Conservation (phyloP, 2,329 filamentous ascomycete species). For the Xylaria multiplex region DNA sequence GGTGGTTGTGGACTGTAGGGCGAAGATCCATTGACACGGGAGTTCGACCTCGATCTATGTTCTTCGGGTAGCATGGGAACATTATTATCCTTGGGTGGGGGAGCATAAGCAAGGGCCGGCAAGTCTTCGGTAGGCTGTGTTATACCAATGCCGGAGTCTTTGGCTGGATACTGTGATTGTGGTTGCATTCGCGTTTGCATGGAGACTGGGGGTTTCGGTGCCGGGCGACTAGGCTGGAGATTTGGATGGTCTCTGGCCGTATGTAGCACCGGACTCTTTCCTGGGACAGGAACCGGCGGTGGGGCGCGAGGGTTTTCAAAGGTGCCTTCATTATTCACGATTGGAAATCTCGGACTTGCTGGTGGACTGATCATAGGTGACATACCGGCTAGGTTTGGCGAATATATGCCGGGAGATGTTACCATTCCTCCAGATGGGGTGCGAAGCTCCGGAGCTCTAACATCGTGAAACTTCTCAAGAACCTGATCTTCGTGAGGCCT, state of each 20-base stretch:
- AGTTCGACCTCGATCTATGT: constrained; percentile 75
- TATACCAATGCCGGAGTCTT: constrained; percentile 72
- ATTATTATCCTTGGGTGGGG: constrained; percentile 61
- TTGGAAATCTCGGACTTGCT: constrained; percentile 85
- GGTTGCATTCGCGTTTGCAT: constrained; percentile 67
- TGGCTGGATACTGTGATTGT: constrained; percentile 65
- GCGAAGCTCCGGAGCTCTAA: constrained; percentile 67
- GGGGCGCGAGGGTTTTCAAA: constrained; percentile 97
- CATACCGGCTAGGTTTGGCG: constrained; percentile 66
- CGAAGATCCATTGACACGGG: constrained; percentile 65
- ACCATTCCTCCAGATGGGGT: constrained; percentile 57
- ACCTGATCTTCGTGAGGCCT: constrained; percentile 83
- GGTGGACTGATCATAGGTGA: constrained; percentile 79
- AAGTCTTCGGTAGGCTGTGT: constrained; percentile 67
- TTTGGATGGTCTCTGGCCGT: constrained; percentile 63
- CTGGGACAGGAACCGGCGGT: constrained; percentile 79
- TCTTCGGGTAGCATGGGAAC: constrained; percentile 72
- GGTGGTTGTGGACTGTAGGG: constrained; percentile 58
- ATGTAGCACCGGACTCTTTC: constrained; percentile 55
- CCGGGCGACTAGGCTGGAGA: constrained; percentile 82
- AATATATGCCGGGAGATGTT: constrained; percentile 63
- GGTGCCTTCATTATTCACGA: constrained; percentile 86
- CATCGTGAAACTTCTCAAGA: constrained; percentile 96
- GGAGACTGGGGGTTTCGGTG: constrained; percentile 83
- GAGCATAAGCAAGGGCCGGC: constrained; percentile 55